Evolutionary conservation across 768 basidiomycete genomes (phyloP).

Genomic region (Lentinula boryana): DNA sequence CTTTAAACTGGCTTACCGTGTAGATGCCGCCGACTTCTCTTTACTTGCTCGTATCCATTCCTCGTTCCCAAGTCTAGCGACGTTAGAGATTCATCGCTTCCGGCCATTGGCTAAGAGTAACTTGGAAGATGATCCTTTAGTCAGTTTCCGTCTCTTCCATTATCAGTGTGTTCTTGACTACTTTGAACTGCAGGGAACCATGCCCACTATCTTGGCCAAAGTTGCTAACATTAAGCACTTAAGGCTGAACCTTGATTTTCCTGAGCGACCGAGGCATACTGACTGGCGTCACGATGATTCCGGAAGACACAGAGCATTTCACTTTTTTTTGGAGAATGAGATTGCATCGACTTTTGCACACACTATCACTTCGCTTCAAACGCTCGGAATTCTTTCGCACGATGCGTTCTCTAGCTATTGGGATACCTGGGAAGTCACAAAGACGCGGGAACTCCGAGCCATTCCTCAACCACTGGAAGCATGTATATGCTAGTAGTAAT

Average conservation of each 20-base stretch:
- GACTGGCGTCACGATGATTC: neutral
- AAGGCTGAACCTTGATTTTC: conserved; percentile 2
- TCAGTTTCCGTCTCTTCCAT: neutral
- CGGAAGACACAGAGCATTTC: neutral
- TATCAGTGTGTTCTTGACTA: neutral
- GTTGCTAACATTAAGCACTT: neutral
- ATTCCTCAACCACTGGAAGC: neutral
- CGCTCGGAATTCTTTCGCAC: neutral
- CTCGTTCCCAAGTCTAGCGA: neutral
- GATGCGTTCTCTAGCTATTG: conserved; percentile 6
- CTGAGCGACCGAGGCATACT: neutral
- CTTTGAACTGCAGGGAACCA: neutral
- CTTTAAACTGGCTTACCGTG: neutral
- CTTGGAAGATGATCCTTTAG: conserved; percentile 5
- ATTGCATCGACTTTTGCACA: neutral
- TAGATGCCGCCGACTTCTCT: neutral
- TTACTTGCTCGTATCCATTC: neutral
- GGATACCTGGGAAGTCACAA: conserved; percentile 3
- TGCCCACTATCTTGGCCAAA: neutral
- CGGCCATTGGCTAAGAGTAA: neutral
- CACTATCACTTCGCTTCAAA: neutral
- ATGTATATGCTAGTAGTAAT: neutral
- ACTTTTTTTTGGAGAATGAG: neutral
- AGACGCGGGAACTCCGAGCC: neutral
- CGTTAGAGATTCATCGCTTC: conserved; percentile 2